A percentile compares a stretch with the other conserved stretches of the same genome.
These are phyloP conservation scores for Beta corolliflora DNA, from an alignment of 179 eudicot species.

Conservation along the genomic window DNA sequence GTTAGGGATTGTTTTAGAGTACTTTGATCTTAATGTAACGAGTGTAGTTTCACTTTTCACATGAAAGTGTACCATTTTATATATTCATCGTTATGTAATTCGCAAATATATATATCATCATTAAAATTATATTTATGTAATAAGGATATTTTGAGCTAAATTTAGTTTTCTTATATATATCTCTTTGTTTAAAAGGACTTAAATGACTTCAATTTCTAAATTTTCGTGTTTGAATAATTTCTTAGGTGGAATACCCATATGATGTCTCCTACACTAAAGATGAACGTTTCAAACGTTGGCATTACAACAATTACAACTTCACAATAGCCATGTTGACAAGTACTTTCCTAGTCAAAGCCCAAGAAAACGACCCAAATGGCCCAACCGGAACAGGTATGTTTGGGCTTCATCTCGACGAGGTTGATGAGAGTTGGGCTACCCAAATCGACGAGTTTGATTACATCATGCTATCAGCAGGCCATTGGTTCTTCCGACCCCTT, in stretches of 20 bases:
- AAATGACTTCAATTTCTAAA: background rate
- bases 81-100: too few species aligned
- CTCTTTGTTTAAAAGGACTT: too few species aligned
- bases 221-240: background rate
- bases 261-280: conserved; percentile 47
- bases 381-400: conserved; percentile 50
- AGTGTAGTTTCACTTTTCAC: too few species aligned
- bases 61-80: too few species aligned
- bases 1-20: too few species aligned
- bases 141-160: too few species aligned
- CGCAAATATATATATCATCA: too few species aligned
- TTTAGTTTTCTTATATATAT: too few species aligned
- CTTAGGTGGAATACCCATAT: conserved; percentile 54
- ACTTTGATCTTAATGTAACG: too few species aligned
- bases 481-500: conserved; percentile 54
- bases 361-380: conserved; percentile 44
- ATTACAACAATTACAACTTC: conserved; percentile 53
- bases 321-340: conserved; percentile 49
- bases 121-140: too few species aligned
- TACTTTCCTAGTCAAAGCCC: conserved; percentile 49
- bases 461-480: conserved; percentile 55
- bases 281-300: conserved; percentile 50
- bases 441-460: conserved; percentile 51
- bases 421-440: conserved; percentile 48
- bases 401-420: conserved; percentile 53